phyloP scores from a whole-genome alignment of 2,329 filamentous ascomycete species.

The Penicillium aurantiogriseum region DNA sequence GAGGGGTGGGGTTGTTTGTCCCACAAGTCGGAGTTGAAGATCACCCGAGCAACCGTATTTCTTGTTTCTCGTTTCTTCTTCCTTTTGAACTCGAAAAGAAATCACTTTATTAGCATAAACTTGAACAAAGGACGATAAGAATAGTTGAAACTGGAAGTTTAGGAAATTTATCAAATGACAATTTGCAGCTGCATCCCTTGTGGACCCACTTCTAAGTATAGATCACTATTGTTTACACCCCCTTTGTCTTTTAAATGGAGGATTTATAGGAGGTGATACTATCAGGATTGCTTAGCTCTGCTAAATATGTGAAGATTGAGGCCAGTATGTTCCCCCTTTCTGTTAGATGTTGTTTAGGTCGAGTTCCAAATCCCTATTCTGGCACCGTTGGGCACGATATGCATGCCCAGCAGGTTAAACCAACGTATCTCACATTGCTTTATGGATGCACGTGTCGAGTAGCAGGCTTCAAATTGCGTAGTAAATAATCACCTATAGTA shows the following conservation, averaged over 20 bases:
- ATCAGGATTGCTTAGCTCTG: neutral
- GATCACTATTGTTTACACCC: neutral
- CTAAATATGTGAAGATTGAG: neutral
- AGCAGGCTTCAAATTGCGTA: neutral
- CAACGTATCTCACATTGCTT: too few relatives aligned
- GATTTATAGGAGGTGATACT: neutral
- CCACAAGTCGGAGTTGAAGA: constrained; percentile 9
- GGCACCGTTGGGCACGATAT: neutral
- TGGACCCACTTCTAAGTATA: constrained; percentile 14
- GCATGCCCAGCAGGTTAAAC: neutral
- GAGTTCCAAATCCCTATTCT: neutral
- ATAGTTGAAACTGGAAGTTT: neutral
- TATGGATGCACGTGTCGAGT: neutral
- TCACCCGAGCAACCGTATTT: constrained; percentile 10
- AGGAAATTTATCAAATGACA: constrained; percentile 2
- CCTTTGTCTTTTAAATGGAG: constrained; percentile 31
- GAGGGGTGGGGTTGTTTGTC: constrained; percentile 2
- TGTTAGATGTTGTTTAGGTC: neutral
- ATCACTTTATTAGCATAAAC: neutral
- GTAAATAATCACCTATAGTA: neutral
- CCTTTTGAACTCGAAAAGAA: neutral
- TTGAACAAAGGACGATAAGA: neutral
- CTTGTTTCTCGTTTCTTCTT: neutral
- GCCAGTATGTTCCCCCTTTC: neutral
- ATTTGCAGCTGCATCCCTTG: constrained; percentile 12